Percentiles rank a stretch among this genome's conserved stretches.
phyloP scores from a whole-genome alignment of 768 basidiomycete species.

The Plicaturopsis crispa region DNA sequence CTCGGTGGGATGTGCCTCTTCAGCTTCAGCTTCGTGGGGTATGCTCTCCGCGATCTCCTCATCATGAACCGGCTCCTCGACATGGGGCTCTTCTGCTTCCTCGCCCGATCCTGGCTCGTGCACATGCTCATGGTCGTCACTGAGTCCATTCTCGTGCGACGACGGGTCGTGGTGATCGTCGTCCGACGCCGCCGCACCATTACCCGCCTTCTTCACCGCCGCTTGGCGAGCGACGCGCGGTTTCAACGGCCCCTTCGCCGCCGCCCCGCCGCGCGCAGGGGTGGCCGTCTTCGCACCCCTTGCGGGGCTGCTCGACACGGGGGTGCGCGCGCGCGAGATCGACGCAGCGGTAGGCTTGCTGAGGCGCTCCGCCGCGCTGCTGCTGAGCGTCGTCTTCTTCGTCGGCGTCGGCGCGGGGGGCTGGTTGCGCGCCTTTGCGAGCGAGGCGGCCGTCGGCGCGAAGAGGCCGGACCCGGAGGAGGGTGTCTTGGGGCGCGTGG shows the following conservation, averaged over 20 bases:
- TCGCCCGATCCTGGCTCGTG: constrained; percentile 10
- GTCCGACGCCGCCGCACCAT: constrained; percentile 4
- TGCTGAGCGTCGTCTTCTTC: constrained; percentile 48
- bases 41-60: constrained; percentile 10
- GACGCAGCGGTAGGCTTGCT: constrained; percentile 83
- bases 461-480: constrained; percentile 54
- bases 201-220: constrained; percentile 6
- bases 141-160: constrained; percentile 16
- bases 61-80: constrained; percentile 9
- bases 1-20: constrained; percentile 4
- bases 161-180: constrained; percentile 13
- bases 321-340: constrained; percentile 46
- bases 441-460: constrained; percentile 78
- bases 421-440: constrained; percentile 58
- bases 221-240: too few relatives aligned
- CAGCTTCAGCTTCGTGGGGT: constrained; percentile 4
- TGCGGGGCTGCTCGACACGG: too few relatives aligned
- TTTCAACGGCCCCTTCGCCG: constrained; percentile 17
- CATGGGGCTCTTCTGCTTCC: constrained; percentile 6
- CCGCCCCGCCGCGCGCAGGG: constrained; percentile 21
- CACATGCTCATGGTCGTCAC: constrained; percentile 10
- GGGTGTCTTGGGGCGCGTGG: constrained; percentile 29
- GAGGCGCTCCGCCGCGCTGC: constrained; percentile 53
- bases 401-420: constrained; percentile 37
- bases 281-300: constrained; percentile 18